Conservation (phyloP, 2,329 filamentous ascomycete genomes). For the Xylaria sp. region DNA sequence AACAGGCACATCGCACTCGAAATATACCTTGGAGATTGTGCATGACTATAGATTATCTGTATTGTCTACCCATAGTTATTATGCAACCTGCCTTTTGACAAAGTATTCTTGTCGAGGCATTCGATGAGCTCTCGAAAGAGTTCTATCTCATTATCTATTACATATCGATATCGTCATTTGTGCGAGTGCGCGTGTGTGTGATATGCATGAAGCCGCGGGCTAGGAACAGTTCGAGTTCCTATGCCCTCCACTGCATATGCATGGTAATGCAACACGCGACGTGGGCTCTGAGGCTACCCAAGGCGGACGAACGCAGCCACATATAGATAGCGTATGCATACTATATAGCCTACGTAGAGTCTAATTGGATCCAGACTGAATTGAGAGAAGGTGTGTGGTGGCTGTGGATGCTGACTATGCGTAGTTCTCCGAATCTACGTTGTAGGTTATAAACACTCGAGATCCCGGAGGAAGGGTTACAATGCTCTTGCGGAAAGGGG, state of each 20-base stretch:
- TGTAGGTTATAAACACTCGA: not conserved
- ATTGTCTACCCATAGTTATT: not conserved
- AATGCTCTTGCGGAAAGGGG: not conserved
- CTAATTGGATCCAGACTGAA: not conserved
- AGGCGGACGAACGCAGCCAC: not conserved
- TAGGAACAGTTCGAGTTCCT: not conserved
- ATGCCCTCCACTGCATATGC: slow-evolving; percentile 6
- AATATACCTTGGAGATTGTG: not conserved
- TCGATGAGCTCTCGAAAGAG: not conserved
- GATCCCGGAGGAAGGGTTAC: not conserved
- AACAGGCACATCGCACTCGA: not conserved
- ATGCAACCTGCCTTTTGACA: too few relatives aligned
- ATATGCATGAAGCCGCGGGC: not conserved
- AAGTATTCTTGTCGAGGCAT: not conserved
- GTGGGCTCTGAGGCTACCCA: not conserved
- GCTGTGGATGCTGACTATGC: not conserved
- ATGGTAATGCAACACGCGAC: not conserved
- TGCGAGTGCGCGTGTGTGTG: not conserved
- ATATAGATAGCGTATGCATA: not conserved
- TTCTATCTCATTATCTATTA: not conserved
- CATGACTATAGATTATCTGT: not conserved
- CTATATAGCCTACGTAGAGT: too few relatives aligned
- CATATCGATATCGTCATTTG: not conserved
- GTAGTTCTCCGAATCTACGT: not conserved
- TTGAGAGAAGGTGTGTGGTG: not conserved